Evolutionary conservation across 2,329 filamentous ascomycete species (phyloP).

Genomic region (Stylonectria norvegica): DNA sequence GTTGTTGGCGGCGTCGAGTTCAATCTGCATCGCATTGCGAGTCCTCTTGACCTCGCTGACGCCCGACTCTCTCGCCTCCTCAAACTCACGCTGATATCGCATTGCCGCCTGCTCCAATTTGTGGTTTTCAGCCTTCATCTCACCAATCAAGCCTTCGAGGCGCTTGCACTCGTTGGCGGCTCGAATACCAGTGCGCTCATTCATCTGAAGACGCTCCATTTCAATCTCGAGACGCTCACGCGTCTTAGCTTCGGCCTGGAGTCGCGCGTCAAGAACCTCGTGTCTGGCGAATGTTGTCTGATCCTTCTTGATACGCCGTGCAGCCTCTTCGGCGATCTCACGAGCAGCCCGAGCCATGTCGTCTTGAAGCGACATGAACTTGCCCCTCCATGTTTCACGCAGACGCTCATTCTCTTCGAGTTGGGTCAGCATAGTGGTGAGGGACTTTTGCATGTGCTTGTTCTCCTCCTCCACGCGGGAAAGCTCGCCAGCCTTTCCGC

Average conservation of each 20-base stretch:
- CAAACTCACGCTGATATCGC: slow-evolving; percentile 75
- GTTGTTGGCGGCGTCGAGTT: slow-evolving; percentile 79
- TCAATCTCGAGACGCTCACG: slow-evolving; percentile 65
- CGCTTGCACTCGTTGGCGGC: slow-evolving; percentile 61
- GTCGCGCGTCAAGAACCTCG: slow-evolving; percentile 72
- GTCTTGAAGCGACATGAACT: slow-evolving; percentile 80
- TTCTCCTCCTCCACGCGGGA: slow-evolving; percentile 55
- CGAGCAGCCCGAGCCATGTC: slow-evolving; percentile 78
- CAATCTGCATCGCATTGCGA: slow-evolving; percentile 72
- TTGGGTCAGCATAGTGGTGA: slow-evolving; percentile 71
- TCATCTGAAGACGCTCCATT: slow-evolving; percentile 61
- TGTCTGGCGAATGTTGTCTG: slow-evolving; percentile 74
- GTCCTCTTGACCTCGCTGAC: slow-evolving; percentile 78
- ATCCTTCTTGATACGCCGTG: slow-evolving; percentile 73
- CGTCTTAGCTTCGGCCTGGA: slow-evolving; percentile 71
- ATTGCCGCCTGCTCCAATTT: slow-evolving; percentile 67
- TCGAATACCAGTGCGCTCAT: slow-evolving; percentile 63
- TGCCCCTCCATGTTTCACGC: slow-evolving; percentile 77
- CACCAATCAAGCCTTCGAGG: slow-evolving; percentile 52
- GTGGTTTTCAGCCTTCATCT: slow-evolving; percentile 64
- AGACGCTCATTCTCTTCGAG: slow-evolving; percentile 82
- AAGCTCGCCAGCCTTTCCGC: slow-evolving; percentile 48
- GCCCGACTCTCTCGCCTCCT: slow-evolving; percentile 77
- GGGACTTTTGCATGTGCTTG: slow-evolving; percentile 69
- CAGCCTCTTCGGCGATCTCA: slow-evolving; percentile 80